Base-by-base conservation (phyloP, 176 grass and related monocot species). In the Phyllostachys edulis region DNA sequence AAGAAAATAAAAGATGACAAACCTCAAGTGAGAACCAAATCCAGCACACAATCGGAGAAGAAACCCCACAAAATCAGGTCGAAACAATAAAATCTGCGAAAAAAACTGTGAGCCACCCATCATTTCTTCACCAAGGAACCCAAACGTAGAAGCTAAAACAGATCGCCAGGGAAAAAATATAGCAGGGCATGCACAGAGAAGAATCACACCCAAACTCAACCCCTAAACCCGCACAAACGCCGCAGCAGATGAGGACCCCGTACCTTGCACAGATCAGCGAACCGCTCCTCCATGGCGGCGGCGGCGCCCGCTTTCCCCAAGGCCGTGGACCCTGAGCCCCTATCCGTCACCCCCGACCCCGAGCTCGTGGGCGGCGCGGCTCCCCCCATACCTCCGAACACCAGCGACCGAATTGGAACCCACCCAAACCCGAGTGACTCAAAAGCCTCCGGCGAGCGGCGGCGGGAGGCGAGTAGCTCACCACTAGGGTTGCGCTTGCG, bases 261-360 rank as follows among this genome's bases (percentile, higher is more conserved):
- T 69, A 90, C 89, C 89, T 87, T 84, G 85, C 89, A 90, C 14
- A 87, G 62, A 64, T 69, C 80, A 7, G 80, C 80, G 63, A 90
- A 87, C 24, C 80, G 71, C 36, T 62, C 80, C 80, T 87, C 89
- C 76, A 80, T 64, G 63, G 80, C 64, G 0, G 23, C 74, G 14
- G 32, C 80, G 34, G 27, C 34, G 23, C 41, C 11, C 36, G 9
- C 10, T n/a, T 51, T 67, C 21, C 34, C 34, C 5, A 0, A 62
- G 5, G 20, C 34, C 8, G 69, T 26, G 18, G 81, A 23, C 7
- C 16, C 69, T 17, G 83, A 82, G 20, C 38, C 67, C 57, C 15
- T 44, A 0, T 14, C 84, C 5, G 73, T 68, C 67, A 42, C 40
- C 6, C 47, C 73, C 14, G 79, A 76, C 17, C 62, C 82, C 6